Evolutionary conservation across 2,329 filamentous ascomycete species (phyloP).

Genomic region (Nemania serpens): DNA sequence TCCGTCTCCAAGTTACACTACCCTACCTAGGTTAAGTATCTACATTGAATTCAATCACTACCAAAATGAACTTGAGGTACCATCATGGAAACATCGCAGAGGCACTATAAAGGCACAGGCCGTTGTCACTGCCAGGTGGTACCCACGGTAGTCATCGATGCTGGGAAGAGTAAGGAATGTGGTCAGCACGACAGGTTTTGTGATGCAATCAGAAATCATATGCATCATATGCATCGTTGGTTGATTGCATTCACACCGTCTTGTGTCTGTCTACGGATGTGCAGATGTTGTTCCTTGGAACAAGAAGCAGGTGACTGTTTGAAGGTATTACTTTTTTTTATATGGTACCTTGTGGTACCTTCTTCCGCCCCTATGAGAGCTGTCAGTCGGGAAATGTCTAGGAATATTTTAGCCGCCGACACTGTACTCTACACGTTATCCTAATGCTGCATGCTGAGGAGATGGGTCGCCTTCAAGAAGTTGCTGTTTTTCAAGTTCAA

Average conservation of each 20-base stretch:
- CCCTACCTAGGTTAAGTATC: no score
- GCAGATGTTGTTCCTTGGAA: neutral
- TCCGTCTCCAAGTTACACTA: no score
- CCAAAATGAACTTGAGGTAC: no score
- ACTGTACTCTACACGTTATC: conserved; percentile 3
- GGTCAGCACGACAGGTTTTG: neutral
- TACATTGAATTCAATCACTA: no score
- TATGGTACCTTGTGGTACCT: neutral
- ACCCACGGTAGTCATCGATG: no score
- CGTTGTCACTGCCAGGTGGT: no score
- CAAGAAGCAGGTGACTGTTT: neutral
- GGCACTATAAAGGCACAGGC: no score
- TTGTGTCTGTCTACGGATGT: neutral
- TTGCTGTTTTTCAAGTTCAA: neutral
- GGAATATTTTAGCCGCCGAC: neutral
- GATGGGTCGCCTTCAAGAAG: neutral
- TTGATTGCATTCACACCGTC: conserved; percentile 3
- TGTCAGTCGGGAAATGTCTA: neutral
- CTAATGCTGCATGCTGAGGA: neutral
- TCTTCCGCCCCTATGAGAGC: neutral
- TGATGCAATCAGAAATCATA: neutral
- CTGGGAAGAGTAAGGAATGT: conserved; percentile 1
- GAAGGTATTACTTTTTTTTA: neutral
- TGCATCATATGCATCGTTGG: neutral
- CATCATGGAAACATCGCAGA: no score